Evolutionary conservation across 2,329 filamentous ascomycete genomes (phyloP).

Genomic region (Amesomyces nigricolor): DNA sequence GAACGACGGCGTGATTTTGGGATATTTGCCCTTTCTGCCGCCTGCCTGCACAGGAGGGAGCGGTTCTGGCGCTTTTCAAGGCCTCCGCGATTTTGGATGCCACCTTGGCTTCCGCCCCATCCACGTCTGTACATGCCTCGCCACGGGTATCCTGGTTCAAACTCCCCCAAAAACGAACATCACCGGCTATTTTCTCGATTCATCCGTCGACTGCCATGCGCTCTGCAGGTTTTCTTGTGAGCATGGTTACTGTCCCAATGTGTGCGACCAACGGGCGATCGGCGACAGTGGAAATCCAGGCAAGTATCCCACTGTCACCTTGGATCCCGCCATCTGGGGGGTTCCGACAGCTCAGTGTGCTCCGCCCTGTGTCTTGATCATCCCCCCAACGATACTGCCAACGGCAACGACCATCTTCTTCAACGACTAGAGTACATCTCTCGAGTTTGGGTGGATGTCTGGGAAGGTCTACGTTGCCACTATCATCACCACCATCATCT

Average conservation of each 20-base stretch:
- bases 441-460: neutral
- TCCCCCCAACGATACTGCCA: neutral
- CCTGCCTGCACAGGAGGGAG: neutral
- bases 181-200: neutral
- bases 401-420: neutral
- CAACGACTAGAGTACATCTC: neutral
- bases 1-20: neutral
- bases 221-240: constrained; percentile 8
- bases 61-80: neutral
- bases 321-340: neutral
- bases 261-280: neutral
- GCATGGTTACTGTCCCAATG: constrained; percentile 2
- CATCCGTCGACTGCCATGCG: neutral
- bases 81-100: constrained; percentile 8
- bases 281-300: neutral
- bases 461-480: neutral
- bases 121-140: neutral
- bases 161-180: neutral
- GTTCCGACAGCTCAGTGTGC: neutral
- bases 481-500: neutral
- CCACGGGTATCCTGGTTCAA: neutral
- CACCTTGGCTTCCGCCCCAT: constrained; percentile 6
- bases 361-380: neutral
- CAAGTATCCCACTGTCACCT: neutral
- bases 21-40: neutral